Evolutionary conservation across 805 yeast species (phyloP), one percentile per base, ranked within the genome.

Genomic region (Metschnikowia arizonensis): DNA sequence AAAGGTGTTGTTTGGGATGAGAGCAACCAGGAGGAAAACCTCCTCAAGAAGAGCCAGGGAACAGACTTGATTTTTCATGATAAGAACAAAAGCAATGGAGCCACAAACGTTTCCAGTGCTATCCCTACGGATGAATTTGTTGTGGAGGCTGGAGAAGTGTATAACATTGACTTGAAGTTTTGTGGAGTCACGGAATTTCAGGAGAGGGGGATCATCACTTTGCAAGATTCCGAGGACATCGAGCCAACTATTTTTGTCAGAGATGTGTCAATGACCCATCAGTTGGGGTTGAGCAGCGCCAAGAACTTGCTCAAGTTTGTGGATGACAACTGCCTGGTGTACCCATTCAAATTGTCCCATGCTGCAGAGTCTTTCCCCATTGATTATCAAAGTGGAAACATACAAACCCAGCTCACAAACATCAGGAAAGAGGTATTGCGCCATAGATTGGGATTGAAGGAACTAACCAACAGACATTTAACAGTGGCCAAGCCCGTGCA

Each of bases 1-100:
- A 90, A 91, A 66, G 97, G 96, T 61, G 95, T 90, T 44, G 85
- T 78, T 23, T 86, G 95, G 95, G 77, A 84, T 44, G 95, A 86
- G 68, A 74, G 82, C 31, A 85, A 85, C 64, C 93, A 85, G 67
- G 95, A 86, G 68, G 72, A 73, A 31, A 60, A 62, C 19, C 69
- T 85, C 47, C 68, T 83, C 46, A 63, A 62, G 48, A 72, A 67
- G 57, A 36, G 47, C 4, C 43, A 47, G 23, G 51, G 51, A n/a
- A 25, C 43, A 23, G 56, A 50, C 33, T 48, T 54, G 50, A 42
- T 50, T 11, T 45, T 52, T 23, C 56, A 50, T 38, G 53, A 50
- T 25, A 42, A 43, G 33, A 45, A 41, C 14, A 36, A 36, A 8
- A 44, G n/a, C n/a, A n/a, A 49, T 19, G 40, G 47, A 19, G 29